Evolutionary conservation across 2,329 filamentous ascomycete species (phyloP), one percentile per base, ranked within the genome.

Genomic region (Bisporella sp.): DNA sequence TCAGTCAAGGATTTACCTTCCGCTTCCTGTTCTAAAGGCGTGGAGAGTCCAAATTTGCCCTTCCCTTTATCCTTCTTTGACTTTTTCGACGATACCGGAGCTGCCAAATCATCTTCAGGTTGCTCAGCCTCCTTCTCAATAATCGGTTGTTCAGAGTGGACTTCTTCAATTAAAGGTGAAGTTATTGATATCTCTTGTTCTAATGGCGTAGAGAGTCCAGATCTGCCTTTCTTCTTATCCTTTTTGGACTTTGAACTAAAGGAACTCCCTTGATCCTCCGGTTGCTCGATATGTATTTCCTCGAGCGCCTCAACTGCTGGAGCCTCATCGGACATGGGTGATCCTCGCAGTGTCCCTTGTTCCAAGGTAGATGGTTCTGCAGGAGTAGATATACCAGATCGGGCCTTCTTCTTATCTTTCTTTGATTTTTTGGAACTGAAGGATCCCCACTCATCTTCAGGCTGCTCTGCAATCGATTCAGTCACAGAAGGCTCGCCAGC

Each of bases 391-490:
- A 54, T 37, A 33, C 53, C 53, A 45, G 47, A 51, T 41, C 56
- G 55, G 44, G 50, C 45, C 41, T 59, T 54, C 46, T 55, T 54
- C 31, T 58, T 54, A 8, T 72, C 69, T 52, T 46, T 54, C 45
- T 54, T 52, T 11, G 49, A 44, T 42, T 52, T 43, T 54, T 64
- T 66, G 55, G 63, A 66, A 28, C 46, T 45, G 42, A 21, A 21
- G 21, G 59, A 57, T 35, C 43, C 55, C 30, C 61, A 60, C 48
- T 62, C 58, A 43, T 63, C 61, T 35, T 63, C 59, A 37, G 61
- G 41, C 52, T 62, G 60, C 9, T 61, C 51, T 31, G 61, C 57
- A 46, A 62, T 21, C 21, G 21, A 21, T 21, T 21, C 21, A 21
- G 21, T 21, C 21, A 21, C 21, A 21, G 21, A 21, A 21, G 21